Evolutionary conservation across 1,284 basidiomycete genomes (phyloP), one percentile per base, ranked within the genome.

Genomic region (Leccinum pallidistipes): DNA sequence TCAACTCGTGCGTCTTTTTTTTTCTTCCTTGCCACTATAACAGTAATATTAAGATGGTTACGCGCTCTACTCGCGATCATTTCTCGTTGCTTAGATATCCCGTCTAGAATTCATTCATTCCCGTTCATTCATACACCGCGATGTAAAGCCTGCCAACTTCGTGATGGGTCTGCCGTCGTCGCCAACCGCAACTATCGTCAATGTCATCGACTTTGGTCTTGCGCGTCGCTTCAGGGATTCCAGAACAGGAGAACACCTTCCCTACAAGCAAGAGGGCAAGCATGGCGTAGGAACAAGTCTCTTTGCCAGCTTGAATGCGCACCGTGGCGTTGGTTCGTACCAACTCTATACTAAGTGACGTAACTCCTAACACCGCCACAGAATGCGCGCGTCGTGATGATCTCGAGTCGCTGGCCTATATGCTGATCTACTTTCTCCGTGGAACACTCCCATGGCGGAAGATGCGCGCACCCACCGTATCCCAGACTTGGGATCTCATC

Each of bases 81-180:
- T 60, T 63, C 8, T 5, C 40, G 60, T 69, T 68, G 59, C 63
- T 52, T 70, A 91, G 89, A 81, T 91, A 65, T 86, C 86, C 11
- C 87, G 89, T 49, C 84, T 91, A 59, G 86, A 90, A 71, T 91
- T 86, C 66, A 89, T 91, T 62, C 89, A 91, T 70, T 85, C 85
- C 1, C 84, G 86, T 61, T 85, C 85, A 55, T 83, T 90, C 61
- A 81, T 98, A 38, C 97, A 99, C 75, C 88, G 97, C 61, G 95
- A 98, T 75, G 92, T 99, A 74, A 98, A 98, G 74, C 96, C 96
- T 7, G 95, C 93, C 52, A 98, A 98, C 77, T 96, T 98, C 65
- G 87, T 98, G 59, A 90, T 91, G 82, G 86, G 88, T 63, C 57
- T 61, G n/a, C 43, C 72, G 0, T 83, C 83, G 1, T 82, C 82